phyloP scores from a whole-genome alignment of 1,139 yeast species.

The Hyphopichia burtonii region DNA sequence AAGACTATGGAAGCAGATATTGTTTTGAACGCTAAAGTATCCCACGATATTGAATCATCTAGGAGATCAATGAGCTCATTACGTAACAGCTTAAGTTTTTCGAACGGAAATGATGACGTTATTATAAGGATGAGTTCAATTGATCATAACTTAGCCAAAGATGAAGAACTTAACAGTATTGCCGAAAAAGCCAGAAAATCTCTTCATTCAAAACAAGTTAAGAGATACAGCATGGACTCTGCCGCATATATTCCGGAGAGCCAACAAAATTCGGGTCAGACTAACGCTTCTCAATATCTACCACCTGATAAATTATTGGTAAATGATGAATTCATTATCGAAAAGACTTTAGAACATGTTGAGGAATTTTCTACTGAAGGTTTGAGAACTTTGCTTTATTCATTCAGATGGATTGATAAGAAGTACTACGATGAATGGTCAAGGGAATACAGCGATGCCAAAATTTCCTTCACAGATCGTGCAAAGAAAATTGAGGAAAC shows the following conservation, averaged over 20 bases:
- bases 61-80: conserved; percentile 29
- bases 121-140: conserved; percentile 42
- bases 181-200: conserved; percentile 62
- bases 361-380: conserved; percentile 97
- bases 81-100: conserved; percentile 30
- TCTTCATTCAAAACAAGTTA: conserved; percentile 58
- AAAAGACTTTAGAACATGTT: conserved; percentile 82
- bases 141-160: conserved; percentile 55
- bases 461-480: conserved; percentile 71
- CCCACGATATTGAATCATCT: conserved; percentile 27
- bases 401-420: conserved; percentile 67
- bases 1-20: conserved; percentile 80
- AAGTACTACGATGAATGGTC: conserved; percentile 68
- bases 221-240: conserved; percentile 47
- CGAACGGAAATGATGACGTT: conserved; percentile 15
- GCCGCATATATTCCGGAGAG: background rate
- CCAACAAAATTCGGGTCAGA: background rate
- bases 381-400: conserved; percentile 80
- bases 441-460: conserved; percentile 66
- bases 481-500: conserved; percentile 63
- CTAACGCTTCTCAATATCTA: conserved; percentile 21
- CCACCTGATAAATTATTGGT: conserved; percentile 63
- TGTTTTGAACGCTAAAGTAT: conserved; percentile 52
- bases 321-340: conserved; percentile 79
- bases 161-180: conserved; percentile 59